Conservation (phyloP, 805 yeast species). For the Myxozyma udenii region DNA sequence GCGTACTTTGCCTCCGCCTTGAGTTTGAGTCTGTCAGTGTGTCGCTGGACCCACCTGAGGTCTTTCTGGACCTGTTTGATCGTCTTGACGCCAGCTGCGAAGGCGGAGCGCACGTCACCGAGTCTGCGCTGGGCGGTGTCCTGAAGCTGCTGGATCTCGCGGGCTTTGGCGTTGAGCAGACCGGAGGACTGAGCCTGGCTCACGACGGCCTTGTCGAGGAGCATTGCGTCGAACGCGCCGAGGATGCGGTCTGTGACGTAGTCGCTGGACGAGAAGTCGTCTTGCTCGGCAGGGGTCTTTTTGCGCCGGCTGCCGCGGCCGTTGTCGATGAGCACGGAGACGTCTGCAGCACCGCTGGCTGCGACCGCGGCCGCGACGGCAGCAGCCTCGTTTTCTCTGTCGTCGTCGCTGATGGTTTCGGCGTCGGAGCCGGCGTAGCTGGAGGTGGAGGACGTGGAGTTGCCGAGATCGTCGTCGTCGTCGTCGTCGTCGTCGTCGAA, state of each 20-base stretch:
- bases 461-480: constrained; percentile 2
- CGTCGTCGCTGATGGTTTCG: constrained; percentile 13
- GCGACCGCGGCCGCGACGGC: background rate
- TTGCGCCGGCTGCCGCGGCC: background rate
- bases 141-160: constrained; percentile 23
- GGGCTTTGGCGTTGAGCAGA: constrained; percentile 21
- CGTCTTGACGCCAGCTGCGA: constrained; percentile 18
- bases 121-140: constrained; percentile 15
- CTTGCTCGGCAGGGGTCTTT: constrained; percentile 6
- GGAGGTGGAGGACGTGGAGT: constrained; percentile 20
- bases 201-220: constrained; percentile 26
- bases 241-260: constrained; percentile 26
- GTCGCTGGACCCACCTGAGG: constrained; percentile 28
- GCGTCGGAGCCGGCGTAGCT: constrained; percentile 30
- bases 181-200: constrained; percentile 29
- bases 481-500: constrained; percentile 6
- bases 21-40: constrained; percentile 20
- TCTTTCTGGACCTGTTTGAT: constrained; percentile 26
- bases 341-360: background rate
- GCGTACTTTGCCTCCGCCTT: constrained; percentile 14
- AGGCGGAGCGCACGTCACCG: constrained; percentile 17
- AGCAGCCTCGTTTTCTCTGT: background rate
- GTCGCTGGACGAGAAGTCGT: constrained; percentile 18
- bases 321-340: background rate
- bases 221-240: constrained; percentile 25